A percentile compares a stretch with the other conserved stretches of the same genome.
Conservation (phyloP, 495 filamentous ascomycete genomes). For the Aspergillus sclerotioniger region DNA sequence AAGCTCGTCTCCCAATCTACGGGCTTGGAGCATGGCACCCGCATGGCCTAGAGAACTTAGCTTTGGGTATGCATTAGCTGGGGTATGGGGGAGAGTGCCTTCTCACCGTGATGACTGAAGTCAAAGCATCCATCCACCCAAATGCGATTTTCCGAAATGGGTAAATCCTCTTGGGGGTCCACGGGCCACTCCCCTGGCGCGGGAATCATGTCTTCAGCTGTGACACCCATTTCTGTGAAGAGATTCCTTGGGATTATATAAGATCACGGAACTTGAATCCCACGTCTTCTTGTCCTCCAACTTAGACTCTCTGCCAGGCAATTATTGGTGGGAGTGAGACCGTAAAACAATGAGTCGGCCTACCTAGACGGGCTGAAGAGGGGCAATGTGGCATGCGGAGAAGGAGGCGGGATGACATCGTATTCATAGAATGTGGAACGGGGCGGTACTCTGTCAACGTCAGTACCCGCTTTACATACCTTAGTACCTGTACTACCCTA, state of each 20-base stretch:
- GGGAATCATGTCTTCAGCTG: conserved; percentile 38
- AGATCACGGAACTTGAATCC: too few relatives aligned
- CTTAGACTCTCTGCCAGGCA: too few relatives aligned
- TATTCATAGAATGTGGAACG: too few relatives aligned
- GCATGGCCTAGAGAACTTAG: conserved; percentile 68
- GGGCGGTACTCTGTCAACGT: too few relatives aligned
- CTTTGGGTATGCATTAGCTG: conserved; percentile 9
- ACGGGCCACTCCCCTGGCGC: conserved; percentile 61
- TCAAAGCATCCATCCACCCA: conserved; percentile 99
- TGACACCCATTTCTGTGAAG: conserved; percentile 17
- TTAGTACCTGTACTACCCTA: too few relatives aligned
- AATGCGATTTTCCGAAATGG: conserved; percentile 67
- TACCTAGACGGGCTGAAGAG: too few relatives aligned
- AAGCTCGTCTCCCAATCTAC: conserved; percentile 79
- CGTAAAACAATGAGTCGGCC: too few relatives aligned
- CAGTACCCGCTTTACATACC: too few relatives aligned
- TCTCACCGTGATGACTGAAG: conserved; percentile 90
- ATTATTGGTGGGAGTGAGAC: too few relatives aligned
- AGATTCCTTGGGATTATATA: neutral
- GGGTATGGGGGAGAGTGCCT: neutral
- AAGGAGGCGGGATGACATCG: too few relatives aligned
- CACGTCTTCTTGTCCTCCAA: too few relatives aligned
- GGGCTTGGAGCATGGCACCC: conserved; percentile 93
- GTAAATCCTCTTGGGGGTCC: conserved; percentile 61
- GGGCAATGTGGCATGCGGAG: too few relatives aligned